Evolutionary conservation across 345 rosid species (phyloP).

Genomic region (Lumnitzera littorea): DNA sequence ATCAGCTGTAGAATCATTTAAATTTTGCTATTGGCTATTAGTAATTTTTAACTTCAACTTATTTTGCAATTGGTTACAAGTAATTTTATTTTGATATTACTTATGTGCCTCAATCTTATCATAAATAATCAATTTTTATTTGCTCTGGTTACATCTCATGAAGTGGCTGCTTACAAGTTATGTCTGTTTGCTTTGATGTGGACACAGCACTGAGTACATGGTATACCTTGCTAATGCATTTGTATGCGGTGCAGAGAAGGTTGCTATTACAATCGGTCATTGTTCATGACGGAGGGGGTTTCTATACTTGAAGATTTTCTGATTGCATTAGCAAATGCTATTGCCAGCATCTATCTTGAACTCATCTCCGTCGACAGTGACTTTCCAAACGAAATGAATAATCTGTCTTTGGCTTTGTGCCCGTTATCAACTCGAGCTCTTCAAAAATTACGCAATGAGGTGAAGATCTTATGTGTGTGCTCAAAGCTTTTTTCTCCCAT

Average conservation of each 20-base stretch:
- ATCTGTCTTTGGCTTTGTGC: constrained; percentile 48
- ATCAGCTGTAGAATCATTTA: too few relatives aligned
- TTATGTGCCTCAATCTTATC: too few relatives aligned
- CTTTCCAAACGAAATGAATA: constrained; percentile 50
- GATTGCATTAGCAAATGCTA: constrained; percentile 75
- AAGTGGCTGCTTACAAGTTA: background rate
- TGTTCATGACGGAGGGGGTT: constrained; percentile 52
- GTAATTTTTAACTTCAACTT: too few relatives aligned
- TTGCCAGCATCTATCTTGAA: constrained; percentile 78
- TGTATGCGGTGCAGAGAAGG: constrained; percentile 34
- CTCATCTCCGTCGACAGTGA: constrained; percentile 88
- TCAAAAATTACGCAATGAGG: constrained; percentile 89
- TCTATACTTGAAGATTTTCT: constrained; percentile 84
- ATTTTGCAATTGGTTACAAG: too few relatives aligned
- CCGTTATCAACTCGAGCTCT: constrained; percentile 77
- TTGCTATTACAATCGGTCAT: constrained; percentile 40
- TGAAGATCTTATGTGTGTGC: constrained; percentile 13
- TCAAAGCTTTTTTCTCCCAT: background rate
- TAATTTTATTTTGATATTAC: too few relatives aligned
- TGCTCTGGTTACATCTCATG: too few relatives aligned
- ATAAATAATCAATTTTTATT: too few relatives aligned
- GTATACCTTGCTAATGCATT: constrained; percentile 6
- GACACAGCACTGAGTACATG: constrained; percentile 6
- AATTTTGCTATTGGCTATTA: too few relatives aligned
- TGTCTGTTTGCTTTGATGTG: background rate